phyloP scores from a whole-genome alignment of 345 rosid genomes.

The Hibiscus trionum region DNA sequence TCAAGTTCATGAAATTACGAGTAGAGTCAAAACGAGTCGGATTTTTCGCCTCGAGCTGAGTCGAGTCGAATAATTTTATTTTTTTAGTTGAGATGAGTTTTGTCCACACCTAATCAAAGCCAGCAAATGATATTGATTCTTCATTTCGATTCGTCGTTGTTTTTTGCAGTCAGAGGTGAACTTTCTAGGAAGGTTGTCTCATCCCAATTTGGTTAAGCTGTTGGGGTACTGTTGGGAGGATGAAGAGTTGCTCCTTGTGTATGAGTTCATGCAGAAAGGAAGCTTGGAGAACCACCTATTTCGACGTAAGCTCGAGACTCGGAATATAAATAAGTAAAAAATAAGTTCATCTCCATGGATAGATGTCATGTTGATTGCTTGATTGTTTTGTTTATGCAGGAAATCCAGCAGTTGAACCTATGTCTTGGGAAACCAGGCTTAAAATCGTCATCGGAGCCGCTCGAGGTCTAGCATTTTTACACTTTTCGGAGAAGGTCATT shows the following conservation, averaged over 20 bases:
- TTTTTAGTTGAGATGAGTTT: too few relatives aligned
- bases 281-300: constrained; percentile 80
- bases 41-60: too few relatives aligned
- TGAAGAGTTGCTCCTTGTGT: constrained; percentile 62
- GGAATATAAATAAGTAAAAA: neutral
- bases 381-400: constrained; percentile 23
- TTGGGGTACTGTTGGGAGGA: constrained; percentile 83
- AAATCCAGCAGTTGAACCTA: constrained; percentile 42
- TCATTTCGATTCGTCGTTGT: neutral
- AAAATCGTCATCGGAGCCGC: constrained; percentile 78
- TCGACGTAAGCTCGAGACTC: constrained; percentile 42
- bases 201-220: constrained; percentile 69
- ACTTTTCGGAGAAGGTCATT: constrained; percentile 66
- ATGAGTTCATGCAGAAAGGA: constrained; percentile 75
- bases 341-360: neutral
- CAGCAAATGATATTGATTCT: neutral
- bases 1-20: too few relatives aligned
- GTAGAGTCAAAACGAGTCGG: too few relatives aligned
- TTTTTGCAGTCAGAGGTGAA: constrained; percentile 64
- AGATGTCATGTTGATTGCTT: neutral
- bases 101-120: neutral
- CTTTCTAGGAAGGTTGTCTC: constrained; percentile 73
- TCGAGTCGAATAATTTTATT: too few relatives aligned
- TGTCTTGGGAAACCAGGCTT: constrained; percentile 78
- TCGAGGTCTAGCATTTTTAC: constrained; percentile 67